Evolutionary conservation across 148 eudicot genomes (phyloP).

Genomic region (Silene latifolia): DNA sequence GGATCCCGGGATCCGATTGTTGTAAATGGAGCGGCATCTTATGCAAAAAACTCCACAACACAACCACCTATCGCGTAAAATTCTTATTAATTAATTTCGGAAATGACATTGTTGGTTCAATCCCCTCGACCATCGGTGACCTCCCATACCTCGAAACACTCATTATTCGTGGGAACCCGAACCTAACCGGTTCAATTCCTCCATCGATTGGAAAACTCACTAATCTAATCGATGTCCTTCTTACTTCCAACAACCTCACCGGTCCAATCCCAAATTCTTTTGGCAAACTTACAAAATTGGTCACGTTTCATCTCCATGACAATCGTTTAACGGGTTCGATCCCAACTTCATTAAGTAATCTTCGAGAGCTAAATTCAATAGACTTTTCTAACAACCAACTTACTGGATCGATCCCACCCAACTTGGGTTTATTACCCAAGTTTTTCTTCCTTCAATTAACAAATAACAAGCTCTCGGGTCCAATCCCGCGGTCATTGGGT

Average conservation of each 20-base stretch:
- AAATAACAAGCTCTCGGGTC: conserved; percentile 38
- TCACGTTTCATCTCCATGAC: conserved; percentile 24
- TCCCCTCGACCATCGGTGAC: conserved; percentile 34
- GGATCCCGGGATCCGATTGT: conserved; percentile 37
- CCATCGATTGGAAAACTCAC: conserved; percentile 31
- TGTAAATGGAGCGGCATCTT: conserved; percentile 36
- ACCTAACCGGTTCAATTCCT: conserved; percentile 49
- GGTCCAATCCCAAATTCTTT: conserved; percentile 50
- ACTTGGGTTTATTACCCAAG: conserved; percentile 26
- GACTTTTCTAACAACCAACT: conserved; percentile 38
- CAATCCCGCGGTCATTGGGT: conserved; percentile 37
- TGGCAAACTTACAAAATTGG: conserved; percentile 29
- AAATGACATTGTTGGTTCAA: conserved; percentile 23
- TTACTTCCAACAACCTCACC: conserved; percentile 32
- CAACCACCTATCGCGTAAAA: conserved; percentile 31
- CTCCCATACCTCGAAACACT: conserved; percentile 43
- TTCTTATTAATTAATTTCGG: conserved; percentile 26
- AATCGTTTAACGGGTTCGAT: conserved; percentile 38
- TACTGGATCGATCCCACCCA: conserved; percentile 39
- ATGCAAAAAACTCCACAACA: conserved; percentile 31
- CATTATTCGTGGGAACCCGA: conserved; percentile 23
- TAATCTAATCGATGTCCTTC: conserved; percentile 19
- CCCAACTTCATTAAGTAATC: conserved; percentile 12
- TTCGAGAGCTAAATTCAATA: conserved; percentile 18
- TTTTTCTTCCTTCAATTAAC: conserved; percentile 19